Base-by-base conservation (phyloP, 345 rosid genomes). In the Rhodamnia rubescens region DNA sequence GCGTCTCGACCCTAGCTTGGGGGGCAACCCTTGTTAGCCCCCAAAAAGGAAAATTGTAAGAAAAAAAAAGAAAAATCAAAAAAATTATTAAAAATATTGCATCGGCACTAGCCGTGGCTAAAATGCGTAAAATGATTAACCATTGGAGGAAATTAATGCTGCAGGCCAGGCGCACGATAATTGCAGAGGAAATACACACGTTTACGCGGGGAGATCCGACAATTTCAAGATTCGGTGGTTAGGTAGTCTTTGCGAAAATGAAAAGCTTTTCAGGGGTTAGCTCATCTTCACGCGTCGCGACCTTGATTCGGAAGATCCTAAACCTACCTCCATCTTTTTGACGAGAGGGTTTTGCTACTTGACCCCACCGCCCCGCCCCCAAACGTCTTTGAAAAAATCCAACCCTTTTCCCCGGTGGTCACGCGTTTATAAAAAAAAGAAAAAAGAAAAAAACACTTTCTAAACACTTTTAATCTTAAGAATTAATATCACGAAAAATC, bases 171-270 rank as follows among this genome's bases (percentile, higher is more conserved):
- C 40, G 40, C 3, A 36, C 40, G 3, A 36, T 36, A 64, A 53
- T 18, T 6, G 8, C 22, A 18, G 3, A 18, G 22, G 55, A 53
- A 53, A 6, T 53, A 16, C 7, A 18, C 22, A 20, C 16, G 11
- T 64, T 64, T 16, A 2, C 24, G 12, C 16, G 44, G 44, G 6
- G 8, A 7, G 11, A 8, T 54, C 11, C 11, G 57, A 54, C 7
- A 21, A 64, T 36, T 32, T 32, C 44, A 8, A 59, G 74, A 27
- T 13, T 27, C 6, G 36, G 36, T 6, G 27, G 27, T n/a, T 12
- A 12, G 24, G 69, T 58, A 5, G 24, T n/a, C n/a, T n/a, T n/a
- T 6, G 14, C 18, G 1, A n/a, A 27, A n/a, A 13, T 1, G 0
- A 12, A 13, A 13, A 59, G 26, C 8, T n/a, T 27, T n/a, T 13